Conservation (phyloP, 805 yeast species). For the Priceomyces carsonii region DNA sequence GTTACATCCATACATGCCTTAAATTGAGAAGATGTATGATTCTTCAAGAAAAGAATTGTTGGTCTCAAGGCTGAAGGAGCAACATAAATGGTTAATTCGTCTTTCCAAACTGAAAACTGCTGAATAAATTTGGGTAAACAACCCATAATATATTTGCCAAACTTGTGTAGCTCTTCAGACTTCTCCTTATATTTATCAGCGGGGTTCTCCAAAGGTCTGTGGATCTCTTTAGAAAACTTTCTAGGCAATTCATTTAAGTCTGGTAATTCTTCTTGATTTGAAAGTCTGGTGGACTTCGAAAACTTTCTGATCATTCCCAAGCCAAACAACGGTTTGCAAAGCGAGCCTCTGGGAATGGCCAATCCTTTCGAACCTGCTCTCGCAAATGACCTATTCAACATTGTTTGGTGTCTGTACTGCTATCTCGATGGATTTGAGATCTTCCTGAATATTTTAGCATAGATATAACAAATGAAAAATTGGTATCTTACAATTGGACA, state of each 20-base stretch:
- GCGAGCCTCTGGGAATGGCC: too few relatives aligned
- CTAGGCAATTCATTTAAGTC: constrained; percentile 41
- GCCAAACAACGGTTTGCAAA: too few relatives aligned
- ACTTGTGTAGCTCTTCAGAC: constrained; percentile 72
- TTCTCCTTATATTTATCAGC: constrained; percentile 71
- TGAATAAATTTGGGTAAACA: constrained; percentile 81
- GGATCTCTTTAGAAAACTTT: constrained; percentile 29
- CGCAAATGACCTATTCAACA: constrained; percentile 3
- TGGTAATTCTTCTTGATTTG: constrained; percentile 25
- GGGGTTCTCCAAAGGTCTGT: constrained; percentile 66
- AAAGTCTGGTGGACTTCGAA: constrained; percentile 3
- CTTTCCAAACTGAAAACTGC: constrained; percentile 88
- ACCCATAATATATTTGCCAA: constrained; percentile 76
- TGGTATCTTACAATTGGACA: constrained; percentile 14
- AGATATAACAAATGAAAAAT: constrained; percentile 8
- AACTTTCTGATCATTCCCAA: constrained; percentile 2
- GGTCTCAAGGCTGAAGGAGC: constrained; percentile 78
- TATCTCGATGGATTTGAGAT: constrained; percentile 2
- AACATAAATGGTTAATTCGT: constrained; percentile 73
- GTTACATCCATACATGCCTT: constrained; percentile 79
- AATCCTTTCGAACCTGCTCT: constrained; percentile 1
- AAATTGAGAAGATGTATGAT: constrained; percentile 81
- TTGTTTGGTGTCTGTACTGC: neutral
- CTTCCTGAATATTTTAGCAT: constrained; percentile 1
- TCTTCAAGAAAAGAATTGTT: constrained; percentile 65